These are phyloP conservation scores for Stromatinia cepivora DNA, from an alignment of 2,329 filamentous ascomycete genomes.

Conservation along the genomic window DNA sequence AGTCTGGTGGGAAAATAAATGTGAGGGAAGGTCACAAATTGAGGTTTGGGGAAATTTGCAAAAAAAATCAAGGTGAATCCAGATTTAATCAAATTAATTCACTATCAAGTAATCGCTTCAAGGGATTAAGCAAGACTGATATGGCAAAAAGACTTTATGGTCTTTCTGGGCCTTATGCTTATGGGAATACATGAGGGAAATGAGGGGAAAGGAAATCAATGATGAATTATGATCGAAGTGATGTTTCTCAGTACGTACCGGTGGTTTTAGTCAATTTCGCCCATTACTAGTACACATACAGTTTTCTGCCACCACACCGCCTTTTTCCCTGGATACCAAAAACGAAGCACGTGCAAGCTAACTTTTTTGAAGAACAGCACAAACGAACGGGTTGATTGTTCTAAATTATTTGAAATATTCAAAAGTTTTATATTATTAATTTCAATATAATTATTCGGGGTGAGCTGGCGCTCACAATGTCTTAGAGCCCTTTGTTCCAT, in stretches of 20 bases:
- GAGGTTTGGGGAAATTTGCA: slow-evolving; percentile 3
- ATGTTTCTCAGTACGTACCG: neutral
- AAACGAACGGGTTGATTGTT: too few relatives aligned
- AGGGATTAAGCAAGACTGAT: slow-evolving; percentile 23
- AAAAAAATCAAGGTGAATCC: slow-evolving; percentile 3
- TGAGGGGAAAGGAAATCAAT: neutral
- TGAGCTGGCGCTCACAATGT: too few relatives aligned
- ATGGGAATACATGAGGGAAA: slow-evolving; percentile 23
- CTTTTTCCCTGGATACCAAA: neutral
- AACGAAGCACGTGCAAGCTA: neutral
- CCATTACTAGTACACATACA: neutral
- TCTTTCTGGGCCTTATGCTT: slow-evolving; percentile 19
- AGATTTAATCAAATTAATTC: slow-evolving; percentile 14
- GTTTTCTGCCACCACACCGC: slow-evolving; percentile 17
- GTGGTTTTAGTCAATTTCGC: neutral
- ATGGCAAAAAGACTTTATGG: slow-evolving; percentile 17
- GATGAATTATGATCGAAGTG: slow-evolving; percentile 15
- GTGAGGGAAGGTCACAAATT: slow-evolving; percentile 17
- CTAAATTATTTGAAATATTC: too few relatives aligned
- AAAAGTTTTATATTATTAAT: too few relatives aligned
- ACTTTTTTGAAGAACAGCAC: too few relatives aligned
- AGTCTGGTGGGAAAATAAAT: slow-evolving; percentile 22
- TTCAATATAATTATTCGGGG: too few relatives aligned
- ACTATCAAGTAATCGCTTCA: slow-evolving; percentile 15
- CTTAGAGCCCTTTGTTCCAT: too few relatives aligned